Evolutionary conservation across 1,139 yeast species (phyloP), one percentile per base, ranked within the genome.

Genomic region (Scheffersomyces segobiensis): DNA sequence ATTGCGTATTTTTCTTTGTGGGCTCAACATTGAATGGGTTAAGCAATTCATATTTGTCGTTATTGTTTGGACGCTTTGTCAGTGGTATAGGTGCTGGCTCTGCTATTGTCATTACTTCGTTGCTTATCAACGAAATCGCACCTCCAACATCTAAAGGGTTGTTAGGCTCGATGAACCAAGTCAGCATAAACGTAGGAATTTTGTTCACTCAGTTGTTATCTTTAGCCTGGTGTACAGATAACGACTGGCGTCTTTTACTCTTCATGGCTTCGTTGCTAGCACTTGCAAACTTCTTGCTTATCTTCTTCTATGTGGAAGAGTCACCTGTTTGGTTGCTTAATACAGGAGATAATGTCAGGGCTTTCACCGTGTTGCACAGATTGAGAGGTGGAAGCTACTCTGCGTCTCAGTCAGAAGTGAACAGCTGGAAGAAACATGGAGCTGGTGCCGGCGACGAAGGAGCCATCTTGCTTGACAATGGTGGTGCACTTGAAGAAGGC

Each of bases 61-160:
- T 93, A 63, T 69, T 86, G 18, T n/a, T 83, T 17, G 98, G 98
- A 0, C 79, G 99, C 59, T 81, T 92, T 57, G 67, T 91, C 5
- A 84, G 90, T 48, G 99, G 99, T 0, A 58, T 92, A 5, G 97
- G 91, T 2, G 96, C 97, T 8, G 99, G 99, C 4, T 80, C 88
- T 10, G 89, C 95, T 1, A 83, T 95, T 61, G 98, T 95, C 4
- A 86, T 90, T 17, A 89, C 93, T 0, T 96, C 98, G 0, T 74
- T 95, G 59, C 87, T 87, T 65, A 85, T 93, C 64, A 88, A 87
- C 68, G 97, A 93, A 71, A 82, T 93, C 21, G 80, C 96, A 12
- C 98, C 98, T 0, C 70, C 80, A 0, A 75, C 78, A 14, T 74
- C 83, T 60, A 85, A 90, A 56, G 98, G 98, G 0, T 76, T 88